These are phyloP conservation scores for Graphilbum fragrans DNA, from an alignment of 2,329 filamentous ascomycete genomes.

Conservation along the genomic window DNA sequence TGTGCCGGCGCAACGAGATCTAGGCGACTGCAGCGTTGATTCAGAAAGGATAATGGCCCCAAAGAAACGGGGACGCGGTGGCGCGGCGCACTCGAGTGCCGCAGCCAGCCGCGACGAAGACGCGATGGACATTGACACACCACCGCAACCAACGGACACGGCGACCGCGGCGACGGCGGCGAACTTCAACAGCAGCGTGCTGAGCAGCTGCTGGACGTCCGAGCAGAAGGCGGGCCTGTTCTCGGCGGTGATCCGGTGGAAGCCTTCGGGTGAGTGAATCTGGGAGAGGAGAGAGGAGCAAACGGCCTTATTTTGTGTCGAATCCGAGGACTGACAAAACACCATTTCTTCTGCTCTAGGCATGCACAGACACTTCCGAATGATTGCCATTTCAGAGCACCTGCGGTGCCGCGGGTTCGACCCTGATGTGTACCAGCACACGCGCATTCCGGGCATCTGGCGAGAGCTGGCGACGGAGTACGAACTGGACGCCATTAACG, in stretches of 20 bases:
- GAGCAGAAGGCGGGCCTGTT: slow-evolving; percentile 89
- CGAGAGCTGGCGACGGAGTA: slow-evolving; percentile 73
- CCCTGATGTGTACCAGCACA: slow-evolving; percentile 60
- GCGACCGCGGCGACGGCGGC: slow-evolving; percentile 17
- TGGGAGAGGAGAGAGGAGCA: too few species aligned
- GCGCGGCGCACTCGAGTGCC: slow-evolving; percentile 19
- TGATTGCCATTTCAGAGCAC: slow-evolving; percentile 74
- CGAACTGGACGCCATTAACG: slow-evolving; percentile 69
- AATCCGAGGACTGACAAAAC: too few species aligned
- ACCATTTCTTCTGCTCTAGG: slow-evolving; percentile 40
- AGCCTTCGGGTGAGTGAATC: slow-evolving; percentile 62
- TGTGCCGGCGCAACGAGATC: not conserved
- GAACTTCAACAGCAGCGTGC: slow-evolving; percentile 7
- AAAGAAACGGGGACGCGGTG: slow-evolving; percentile 55
- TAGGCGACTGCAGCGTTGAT: not conserved
- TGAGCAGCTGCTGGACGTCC: slow-evolving; percentile 77
- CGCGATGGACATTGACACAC: slow-evolving; percentile 46
- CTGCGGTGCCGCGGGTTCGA: slow-evolving; percentile 71
- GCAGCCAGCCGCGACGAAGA: slow-evolving; percentile 42
- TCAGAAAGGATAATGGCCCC: slow-evolving; percentile 36
- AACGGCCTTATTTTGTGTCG: too few species aligned
- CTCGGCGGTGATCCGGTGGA: slow-evolving; percentile 88
- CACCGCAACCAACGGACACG: slow-evolving; percentile 41
- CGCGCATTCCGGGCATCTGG: slow-evolving; percentile 85
- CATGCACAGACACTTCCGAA: slow-evolving; percentile 88